Conservation (phyloP, 1,284 basidiomycete genomes). For the Rhizoctonia solani region DNA sequence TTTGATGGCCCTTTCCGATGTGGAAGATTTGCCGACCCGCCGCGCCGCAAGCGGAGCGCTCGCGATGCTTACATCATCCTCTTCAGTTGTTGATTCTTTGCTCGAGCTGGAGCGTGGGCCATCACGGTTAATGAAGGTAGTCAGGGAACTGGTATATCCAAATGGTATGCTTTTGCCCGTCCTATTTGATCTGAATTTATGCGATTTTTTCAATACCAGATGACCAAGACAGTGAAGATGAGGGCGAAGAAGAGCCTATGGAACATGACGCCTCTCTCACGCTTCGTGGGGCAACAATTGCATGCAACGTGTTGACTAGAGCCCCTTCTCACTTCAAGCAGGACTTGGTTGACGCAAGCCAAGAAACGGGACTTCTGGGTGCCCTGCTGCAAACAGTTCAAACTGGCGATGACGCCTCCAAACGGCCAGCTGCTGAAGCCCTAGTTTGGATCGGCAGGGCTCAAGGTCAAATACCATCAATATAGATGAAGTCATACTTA, state of each 20-base stretch:
- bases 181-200: neutral
- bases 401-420: conserved; percentile 2
- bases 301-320: conserved; percentile 10
- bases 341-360: conserved; percentile 2
- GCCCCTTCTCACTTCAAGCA: conserved; percentile 4
- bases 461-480: conserved; percentile 20
- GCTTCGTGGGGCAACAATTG: conserved; percentile 23
- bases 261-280: conserved; percentile 32
- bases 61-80: conserved; percentile 71
- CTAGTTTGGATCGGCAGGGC: conserved; percentile 28
- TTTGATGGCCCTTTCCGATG: conserved; percentile 80
- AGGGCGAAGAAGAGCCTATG: neutral
- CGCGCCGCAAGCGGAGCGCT: conserved; percentile 85
- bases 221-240: conserved; percentile 5
- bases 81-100: conserved; percentile 10
- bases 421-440: conserved; percentile 21
- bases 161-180: conserved; percentile 7
- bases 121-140: conserved; percentile 14
- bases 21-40: conserved; percentile 80
- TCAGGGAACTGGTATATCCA: conserved; percentile 18
- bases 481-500: neutral
- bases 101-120: conserved; percentile 28
- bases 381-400: conserved; percentile 12
- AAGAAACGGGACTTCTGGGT: conserved; percentile 12
- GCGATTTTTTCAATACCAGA: neutral